Conservation (phyloP, 805 yeast genomes). For the Yamadazyma olivae region DNA sequence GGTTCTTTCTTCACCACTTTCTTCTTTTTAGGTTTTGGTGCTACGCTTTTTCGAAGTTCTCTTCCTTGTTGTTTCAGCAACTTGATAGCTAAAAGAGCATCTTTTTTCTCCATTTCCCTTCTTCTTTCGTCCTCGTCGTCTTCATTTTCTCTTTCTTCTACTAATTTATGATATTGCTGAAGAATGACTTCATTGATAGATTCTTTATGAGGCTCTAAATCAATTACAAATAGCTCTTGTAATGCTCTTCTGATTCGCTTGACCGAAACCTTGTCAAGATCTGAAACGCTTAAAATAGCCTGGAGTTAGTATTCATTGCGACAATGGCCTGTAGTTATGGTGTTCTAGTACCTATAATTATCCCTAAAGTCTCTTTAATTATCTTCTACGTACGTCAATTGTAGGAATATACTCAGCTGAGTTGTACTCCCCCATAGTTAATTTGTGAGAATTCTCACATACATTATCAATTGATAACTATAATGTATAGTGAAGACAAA, state of each 20-base stretch:
- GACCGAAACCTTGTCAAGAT: constrained; percentile 66
- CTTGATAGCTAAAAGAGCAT: constrained; percentile 50
- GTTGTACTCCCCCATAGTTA: no score
- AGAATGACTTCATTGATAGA: constrained; percentile 59
- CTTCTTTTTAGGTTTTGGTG: constrained; percentile 8
- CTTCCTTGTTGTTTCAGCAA: constrained; percentile 32
- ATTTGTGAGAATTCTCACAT: no score
- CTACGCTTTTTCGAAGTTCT: background rate
- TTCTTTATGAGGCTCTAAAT: constrained; percentile 47
- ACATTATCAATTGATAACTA: no score
- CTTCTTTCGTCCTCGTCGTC: constrained; percentile 16
- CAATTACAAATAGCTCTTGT: constrained; percentile 62
- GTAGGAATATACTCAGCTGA: constrained; percentile 50
- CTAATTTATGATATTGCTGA: constrained; percentile 49
- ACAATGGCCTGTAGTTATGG: no score
- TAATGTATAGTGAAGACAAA: no score
- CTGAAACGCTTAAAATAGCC: constrained; percentile 73
- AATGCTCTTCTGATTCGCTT: constrained; percentile 68
- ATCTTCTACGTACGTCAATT: constrained; percentile 50
- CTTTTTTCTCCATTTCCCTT: constrained; percentile 43
- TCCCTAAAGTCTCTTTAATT: background rate
- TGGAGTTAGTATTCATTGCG: constrained; percentile 28
- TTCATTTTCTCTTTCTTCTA: constrained; percentile 36
- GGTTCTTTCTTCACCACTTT: constrained; percentile 10
- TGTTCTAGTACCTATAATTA: background rate